Conservation (phyloP, 768 basidiomycete species). For the Mycena haematopus region DNA sequence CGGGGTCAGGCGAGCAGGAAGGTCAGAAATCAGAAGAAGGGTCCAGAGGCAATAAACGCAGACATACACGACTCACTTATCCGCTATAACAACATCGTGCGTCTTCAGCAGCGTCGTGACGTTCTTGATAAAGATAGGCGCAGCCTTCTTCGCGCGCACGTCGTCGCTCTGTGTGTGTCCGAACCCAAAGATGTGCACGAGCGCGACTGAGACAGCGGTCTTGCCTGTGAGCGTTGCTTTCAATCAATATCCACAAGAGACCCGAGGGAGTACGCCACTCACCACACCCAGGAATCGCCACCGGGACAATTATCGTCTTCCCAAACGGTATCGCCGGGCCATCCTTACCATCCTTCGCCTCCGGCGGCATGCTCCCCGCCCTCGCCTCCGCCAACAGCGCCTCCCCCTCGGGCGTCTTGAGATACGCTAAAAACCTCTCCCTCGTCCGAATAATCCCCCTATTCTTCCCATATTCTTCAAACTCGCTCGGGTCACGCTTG, state of each 20-base stretch:
- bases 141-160: slow-evolving; percentile 77
- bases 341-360: background rate
- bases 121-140: slow-evolving; percentile 72
- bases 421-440: slow-evolving; percentile 78
- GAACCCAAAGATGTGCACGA: slow-evolving; percentile 81
- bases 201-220: slow-evolving; percentile 82
- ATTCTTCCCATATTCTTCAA: slow-evolving; percentile 67
- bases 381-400: slow-evolving; percentile 38
- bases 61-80: slow-evolving; percentile 64
- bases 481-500: slow-evolving; percentile 58
- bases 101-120: slow-evolving; percentile 64
- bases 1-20: too few species aligned
- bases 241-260: too few species aligned
- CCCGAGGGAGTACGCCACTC: slow-evolving; percentile 36
- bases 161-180: slow-evolving; percentile 96
- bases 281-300: slow-evolving; percentile 96
- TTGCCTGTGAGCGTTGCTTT: slow-evolving; percentile 62
- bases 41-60: background rate
- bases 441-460: slow-evolving; percentile 87
- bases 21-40: too few species aligned
- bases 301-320: slow-evolving; percentile 86
- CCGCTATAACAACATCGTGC: slow-evolving; percentile 89
- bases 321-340: slow-evolving; percentile 39
- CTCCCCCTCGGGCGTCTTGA: slow-evolving; percentile 55
- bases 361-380: slow-evolving; percentile 38